Evolutionary conservation across 257 asterid species (phyloP).

Genomic region (Forsythia suspensa): DNA sequence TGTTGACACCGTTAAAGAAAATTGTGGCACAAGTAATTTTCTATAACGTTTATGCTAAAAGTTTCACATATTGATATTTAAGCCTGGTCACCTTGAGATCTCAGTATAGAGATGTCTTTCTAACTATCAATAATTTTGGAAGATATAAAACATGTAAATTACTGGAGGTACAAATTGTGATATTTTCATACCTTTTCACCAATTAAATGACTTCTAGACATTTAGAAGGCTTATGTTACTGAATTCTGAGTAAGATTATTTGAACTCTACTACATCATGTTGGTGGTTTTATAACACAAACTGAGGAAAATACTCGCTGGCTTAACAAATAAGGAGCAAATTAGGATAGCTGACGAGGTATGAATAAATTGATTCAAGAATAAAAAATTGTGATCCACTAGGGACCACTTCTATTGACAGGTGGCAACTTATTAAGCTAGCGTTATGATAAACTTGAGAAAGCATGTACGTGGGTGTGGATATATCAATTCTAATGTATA

Average conservation of each 20-base stretch:
- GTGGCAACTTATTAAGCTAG: neutral
- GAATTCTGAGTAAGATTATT: neutral
- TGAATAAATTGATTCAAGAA: neutral
- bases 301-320: neutral
- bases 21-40: neutral
- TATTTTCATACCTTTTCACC: neutral
- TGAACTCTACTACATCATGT: neutral
- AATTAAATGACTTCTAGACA: neutral
- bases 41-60: neutral
- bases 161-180: neutral
- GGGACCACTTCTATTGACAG: neutral
- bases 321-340: neutral
- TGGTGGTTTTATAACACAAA: neutral
- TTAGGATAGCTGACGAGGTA: neutral
- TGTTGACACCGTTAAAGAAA: neutral
- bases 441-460: neutral
- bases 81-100: neutral
- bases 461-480: neutral
- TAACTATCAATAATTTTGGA: neutral
- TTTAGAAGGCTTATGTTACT: neutral
- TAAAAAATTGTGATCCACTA: neutral
- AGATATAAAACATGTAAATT: neutral
- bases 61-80: neutral
- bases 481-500: neutral
- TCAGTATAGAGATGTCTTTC: neutral